A percentile compares a stretch with the other conserved stretches of the same genome.
Evolutionary conservation across 2,329 filamentous ascomycete genomes (phyloP).

Genomic region (Monosporascus sp.): DNA sequence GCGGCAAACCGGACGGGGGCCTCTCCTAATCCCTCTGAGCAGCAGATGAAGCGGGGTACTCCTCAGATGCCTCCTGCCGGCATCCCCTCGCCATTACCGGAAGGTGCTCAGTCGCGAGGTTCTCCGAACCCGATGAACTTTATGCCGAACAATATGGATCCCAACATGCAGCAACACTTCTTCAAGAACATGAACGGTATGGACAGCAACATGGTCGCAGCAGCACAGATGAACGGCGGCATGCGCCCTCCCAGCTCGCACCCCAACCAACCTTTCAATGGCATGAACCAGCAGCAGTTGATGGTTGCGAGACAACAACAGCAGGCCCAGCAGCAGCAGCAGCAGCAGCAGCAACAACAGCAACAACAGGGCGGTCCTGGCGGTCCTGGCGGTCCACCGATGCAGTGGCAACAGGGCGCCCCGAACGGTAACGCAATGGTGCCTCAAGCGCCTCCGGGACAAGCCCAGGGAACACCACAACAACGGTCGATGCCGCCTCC

Average conservation of each 20-base stretch:
- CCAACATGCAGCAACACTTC: constrained; percentile 55
- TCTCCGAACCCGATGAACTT: constrained; percentile 64
- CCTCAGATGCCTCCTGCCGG: constrained; percentile 66
- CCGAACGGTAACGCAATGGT: constrained; percentile 39
- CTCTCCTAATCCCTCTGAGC: constrained; percentile 72
- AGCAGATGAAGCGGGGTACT: constrained; percentile 74
- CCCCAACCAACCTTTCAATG: constrained; percentile 47
- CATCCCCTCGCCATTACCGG: constrained; percentile 67
- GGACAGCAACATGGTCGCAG: constrained; percentile 49
- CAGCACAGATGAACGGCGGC: constrained; percentile 54
- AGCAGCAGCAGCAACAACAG: constrained; percentile 34
- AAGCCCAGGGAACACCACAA: constrained; percentile 65
- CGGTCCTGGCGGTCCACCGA: constrained; percentile 26
- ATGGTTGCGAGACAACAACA: constrained; percentile 33
- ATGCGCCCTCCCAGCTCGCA: constrained; percentile 69
- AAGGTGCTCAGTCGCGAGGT: constrained; percentile 60
- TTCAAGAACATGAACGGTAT: constrained; percentile 51
- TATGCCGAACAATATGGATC: constrained; percentile 59
- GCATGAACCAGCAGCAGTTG: constrained; percentile 58
- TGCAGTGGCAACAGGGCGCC: constrained; percentile 44
- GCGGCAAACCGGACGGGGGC: constrained; percentile 59
- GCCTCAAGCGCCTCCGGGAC: constrained; percentile 38
- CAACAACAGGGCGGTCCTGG: constrained; percentile 42
- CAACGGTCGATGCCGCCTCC: constrained; percentile 67
- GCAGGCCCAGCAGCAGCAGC: constrained; percentile 24